phyloP scores from a whole-genome alignment of 176 grass and related monocot genomes.

The Pontederia paniculata region DNA sequence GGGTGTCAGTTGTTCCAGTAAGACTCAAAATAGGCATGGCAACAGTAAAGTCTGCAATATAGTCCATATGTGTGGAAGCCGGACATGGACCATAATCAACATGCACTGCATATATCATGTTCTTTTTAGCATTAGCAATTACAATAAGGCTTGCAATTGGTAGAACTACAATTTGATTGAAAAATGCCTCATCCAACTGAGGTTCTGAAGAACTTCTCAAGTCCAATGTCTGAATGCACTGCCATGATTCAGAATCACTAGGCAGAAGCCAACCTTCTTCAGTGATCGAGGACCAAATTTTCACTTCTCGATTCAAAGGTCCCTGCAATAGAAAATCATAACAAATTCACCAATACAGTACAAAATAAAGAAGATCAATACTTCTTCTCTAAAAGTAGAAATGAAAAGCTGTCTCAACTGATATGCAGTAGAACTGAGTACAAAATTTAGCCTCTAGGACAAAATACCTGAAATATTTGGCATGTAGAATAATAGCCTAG shows the following conservation, averaged over 20 bases:
- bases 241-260: slow-evolving; percentile 72
- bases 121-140: slow-evolving; percentile 96
- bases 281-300: slow-evolving; percentile 70
- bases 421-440: no score
- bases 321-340: slow-evolving; percentile 35
- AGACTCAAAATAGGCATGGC: slow-evolving; percentile 97
- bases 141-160: slow-evolving; percentile 86
- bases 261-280: slow-evolving; percentile 77
- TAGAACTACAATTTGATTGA: slow-evolving; percentile 86
- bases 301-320: slow-evolving; percentile 75
- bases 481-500: background rate
- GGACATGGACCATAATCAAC: slow-evolving; percentile 63
- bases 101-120: slow-evolving; percentile 93
- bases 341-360: background rate
- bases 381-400: background rate
- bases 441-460: no score
- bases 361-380: background rate
- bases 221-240: slow-evolving; percentile 70
- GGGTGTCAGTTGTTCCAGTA: slow-evolving; percentile 49
- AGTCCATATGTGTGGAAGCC: slow-evolving; percentile 67
- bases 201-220: slow-evolving; percentile 68
- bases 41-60: slow-evolving; percentile 93
- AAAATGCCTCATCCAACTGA: slow-evolving; percentile 73
- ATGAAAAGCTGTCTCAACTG: background rate
- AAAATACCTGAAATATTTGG: no score